A percentile compares a stretch with the other conserved stretches of the same genome.
Conservation (phyloP, 352 stramenopile species). For the Globisporangium nodosum region DNA sequence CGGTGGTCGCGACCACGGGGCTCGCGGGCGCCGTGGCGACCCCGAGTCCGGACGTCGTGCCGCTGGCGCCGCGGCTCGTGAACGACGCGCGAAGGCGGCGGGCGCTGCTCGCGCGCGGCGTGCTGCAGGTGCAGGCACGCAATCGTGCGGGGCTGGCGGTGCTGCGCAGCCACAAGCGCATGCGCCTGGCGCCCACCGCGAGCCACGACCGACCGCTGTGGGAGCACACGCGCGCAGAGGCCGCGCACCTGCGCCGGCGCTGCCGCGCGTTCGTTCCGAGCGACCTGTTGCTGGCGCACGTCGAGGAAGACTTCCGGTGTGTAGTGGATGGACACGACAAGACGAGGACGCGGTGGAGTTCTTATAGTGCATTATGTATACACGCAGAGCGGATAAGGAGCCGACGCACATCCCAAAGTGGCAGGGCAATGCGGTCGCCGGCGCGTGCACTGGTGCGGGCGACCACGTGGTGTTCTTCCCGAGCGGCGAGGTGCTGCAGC, state of each 20-base stretch:
- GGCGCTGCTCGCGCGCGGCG: conserved; percentile 42
- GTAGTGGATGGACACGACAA: conserved; percentile 4
- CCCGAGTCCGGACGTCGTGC: conserved; percentile 38
- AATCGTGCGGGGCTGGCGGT: conserved; percentile 49
- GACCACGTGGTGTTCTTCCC: conserved; percentile 65
- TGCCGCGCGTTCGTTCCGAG: conserved; percentile 44
- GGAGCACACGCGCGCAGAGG: conserved; percentile 6
- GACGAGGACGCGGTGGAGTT: not conserved
- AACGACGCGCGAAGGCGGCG: conserved; percentile 44
- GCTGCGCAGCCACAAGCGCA: conserved; percentile 37
- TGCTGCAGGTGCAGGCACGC: conserved; percentile 46
- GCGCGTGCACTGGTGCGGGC: conserved; percentile 19
- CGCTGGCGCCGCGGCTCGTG: conserved; percentile 35
- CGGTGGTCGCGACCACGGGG: conserved; percentile 39
- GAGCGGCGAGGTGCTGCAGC: conserved; percentile 57
- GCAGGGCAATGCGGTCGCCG: conserved; percentile 64
- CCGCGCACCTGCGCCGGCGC: conserved; percentile 26
- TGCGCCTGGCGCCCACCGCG: conserved; percentile 18
- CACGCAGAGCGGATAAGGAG: conserved; percentile 18
- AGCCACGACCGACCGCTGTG: not conserved
- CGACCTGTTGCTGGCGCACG: conserved; percentile 30
- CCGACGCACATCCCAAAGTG: conserved; percentile 30
- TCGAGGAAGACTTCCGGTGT: conserved; percentile 31
- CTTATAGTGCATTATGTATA: not conserved
- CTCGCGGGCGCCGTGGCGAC: conserved; percentile 43